Conservation (phyloP, 2,329 filamentous ascomycete genomes). For the Verticillium alfalfae region DNA sequence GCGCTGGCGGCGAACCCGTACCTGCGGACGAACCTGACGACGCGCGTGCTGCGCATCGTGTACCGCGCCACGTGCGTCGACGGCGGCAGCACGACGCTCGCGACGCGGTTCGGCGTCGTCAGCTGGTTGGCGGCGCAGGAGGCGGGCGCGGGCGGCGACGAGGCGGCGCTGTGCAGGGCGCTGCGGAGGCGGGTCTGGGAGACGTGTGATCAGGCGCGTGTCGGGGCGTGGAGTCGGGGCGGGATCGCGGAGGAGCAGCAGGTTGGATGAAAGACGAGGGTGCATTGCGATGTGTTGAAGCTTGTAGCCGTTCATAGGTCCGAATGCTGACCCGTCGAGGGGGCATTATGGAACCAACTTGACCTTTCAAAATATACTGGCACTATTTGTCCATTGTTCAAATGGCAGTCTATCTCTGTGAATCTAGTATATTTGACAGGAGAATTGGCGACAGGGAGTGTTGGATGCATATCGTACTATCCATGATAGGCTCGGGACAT, state of each 20-base stretch:
- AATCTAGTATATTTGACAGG: too few species aligned
- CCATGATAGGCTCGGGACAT: too few species aligned
- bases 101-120: conserved; percentile 69
- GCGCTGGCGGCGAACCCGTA: conserved; percentile 64
- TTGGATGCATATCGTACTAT: too few species aligned
- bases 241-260: conserved; percentile 18
- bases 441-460: too few species aligned
- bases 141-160: conserved; percentile 29
- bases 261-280: too few species aligned
- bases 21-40: conserved; percentile 52
- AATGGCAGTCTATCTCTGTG: too few species aligned
- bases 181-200: conserved; percentile 56
- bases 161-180: conserved; percentile 42
- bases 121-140: conserved; percentile 67
- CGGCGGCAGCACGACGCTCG: conserved; percentile 71
- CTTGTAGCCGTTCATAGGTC: too few species aligned
- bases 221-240: conserved; percentile 60
- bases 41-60: conserved; percentile 55
- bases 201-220: conserved; percentile 61
- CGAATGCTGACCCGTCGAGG: too few species aligned
- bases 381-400: too few species aligned
- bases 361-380: too few species aligned
- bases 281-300: too few species aligned
- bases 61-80: conserved; percentile 63
- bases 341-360: too few species aligned